phyloP scores from a whole-genome alignment of 306 rosid genomes.

The Ziziphus jujuba region DNA sequence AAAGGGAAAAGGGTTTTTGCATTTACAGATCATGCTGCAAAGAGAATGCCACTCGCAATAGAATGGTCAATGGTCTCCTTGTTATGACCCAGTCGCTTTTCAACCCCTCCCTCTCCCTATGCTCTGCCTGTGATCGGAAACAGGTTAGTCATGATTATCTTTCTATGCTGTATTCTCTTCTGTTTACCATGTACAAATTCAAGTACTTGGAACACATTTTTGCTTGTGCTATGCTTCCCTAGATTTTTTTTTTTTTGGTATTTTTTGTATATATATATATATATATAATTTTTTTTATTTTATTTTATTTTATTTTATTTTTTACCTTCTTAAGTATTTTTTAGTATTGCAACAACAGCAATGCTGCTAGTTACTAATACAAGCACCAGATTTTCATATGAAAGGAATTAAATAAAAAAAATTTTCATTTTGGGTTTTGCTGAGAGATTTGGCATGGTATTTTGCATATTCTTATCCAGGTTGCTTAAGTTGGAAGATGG shows the following conservation, averaged over 20 bases:
- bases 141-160: conserved; percentile 46
- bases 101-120: conserved; percentile 86
- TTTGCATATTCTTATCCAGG: no score
- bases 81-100: conserved; percentile 84
- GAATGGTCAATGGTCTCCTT: conserved; percentile 87
- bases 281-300: neutral
- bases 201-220: neutral
- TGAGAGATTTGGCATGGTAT: no score
- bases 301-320: no score
- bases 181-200: neutral
- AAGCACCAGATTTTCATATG: no score
- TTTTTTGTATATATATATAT: no score
- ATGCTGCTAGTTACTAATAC: no score
- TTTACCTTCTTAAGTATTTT: no score
- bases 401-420: no score
- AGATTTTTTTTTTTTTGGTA: no score
- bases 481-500: no score
- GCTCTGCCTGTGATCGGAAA: conserved; percentile 95
- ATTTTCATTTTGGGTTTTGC: no score
- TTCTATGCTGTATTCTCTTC: neutral
- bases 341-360: no score
- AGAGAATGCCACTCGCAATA: conserved; percentile 67
- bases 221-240: neutral
- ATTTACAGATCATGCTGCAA: conserved; percentile 81
- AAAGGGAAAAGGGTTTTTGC: conserved; percentile 81